Evolutionary conservation across 192 early-diverging fungal genomes (phyloP).

Genomic region (Coemansia aciculifera): DNA sequence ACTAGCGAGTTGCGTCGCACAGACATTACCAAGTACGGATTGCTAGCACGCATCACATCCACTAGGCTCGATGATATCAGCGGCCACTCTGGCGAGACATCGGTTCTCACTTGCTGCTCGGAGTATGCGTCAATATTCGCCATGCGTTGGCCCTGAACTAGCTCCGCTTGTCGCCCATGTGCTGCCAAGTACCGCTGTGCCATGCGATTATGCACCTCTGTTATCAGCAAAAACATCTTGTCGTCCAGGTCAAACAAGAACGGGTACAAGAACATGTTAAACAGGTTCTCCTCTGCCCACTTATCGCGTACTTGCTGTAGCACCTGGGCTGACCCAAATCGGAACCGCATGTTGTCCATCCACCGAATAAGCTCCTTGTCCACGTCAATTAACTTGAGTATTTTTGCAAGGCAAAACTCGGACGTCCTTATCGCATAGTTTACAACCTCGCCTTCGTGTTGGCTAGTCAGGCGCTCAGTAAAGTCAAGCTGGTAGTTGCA

Average conservation of each 20-base stretch:
- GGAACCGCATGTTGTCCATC: constrained; percentile 26
- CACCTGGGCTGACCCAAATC: background rate
- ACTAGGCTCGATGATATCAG: constrained; percentile 24
- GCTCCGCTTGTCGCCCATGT: constrained; percentile 41
- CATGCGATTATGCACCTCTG: constrained; percentile 39
- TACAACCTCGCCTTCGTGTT: background rate
- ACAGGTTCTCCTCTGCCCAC: constrained; percentile 21
- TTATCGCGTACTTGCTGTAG: background rate
- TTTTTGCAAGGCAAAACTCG: constrained; percentile 8
- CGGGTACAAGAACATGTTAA: constrained; percentile 42
- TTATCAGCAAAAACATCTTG: constrained; percentile 20
- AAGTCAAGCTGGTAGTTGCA: constrained; percentile 4
- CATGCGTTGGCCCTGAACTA: constrained; percentile 38
- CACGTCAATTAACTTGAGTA: constrained; percentile 34
- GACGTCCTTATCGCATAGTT: background rate
- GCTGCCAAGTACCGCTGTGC: constrained; percentile 29
- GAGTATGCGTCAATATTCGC: constrained; percentile 36
- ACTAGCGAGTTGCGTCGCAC: constrained; percentile 70
- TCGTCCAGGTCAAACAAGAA: constrained; percentile 26
- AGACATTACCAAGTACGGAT: constrained; percentile 79
- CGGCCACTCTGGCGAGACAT: constrained; percentile 34
- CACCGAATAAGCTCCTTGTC: constrained; percentile 27
- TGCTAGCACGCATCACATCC: constrained; percentile 17
- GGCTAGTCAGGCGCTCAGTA: background rate
- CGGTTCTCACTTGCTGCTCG: constrained; percentile 28